Percentiles rank a stretch among this genome's conserved stretches.
Conservation (phyloP, 2,329 filamentous ascomycete species). For the Falciphora oryzae region DNA sequence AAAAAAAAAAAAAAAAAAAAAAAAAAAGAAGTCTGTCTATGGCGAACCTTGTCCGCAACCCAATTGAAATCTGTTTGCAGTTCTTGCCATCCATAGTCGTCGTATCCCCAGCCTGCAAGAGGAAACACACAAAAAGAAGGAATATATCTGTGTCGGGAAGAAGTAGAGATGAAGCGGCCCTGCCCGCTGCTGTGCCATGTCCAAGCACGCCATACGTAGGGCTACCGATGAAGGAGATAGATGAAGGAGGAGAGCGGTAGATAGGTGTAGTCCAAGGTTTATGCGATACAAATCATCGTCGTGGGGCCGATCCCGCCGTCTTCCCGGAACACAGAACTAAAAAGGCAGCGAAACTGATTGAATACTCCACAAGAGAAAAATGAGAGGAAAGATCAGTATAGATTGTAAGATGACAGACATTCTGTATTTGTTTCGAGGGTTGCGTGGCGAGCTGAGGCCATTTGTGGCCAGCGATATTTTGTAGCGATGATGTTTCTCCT, state of each 20-base stretch:
- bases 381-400: background rate
- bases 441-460: background rate
- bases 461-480: too few relatives aligned
- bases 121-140: background rate
- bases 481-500: too few relatives aligned
- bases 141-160: background rate
- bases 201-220: background rate
- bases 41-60: conserved; percentile 5
- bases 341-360: background rate
- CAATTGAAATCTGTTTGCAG: background rate
- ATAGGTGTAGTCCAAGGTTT: background rate
- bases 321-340: background rate
- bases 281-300: background rate
- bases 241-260: background rate
- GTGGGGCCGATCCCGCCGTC: background rate
- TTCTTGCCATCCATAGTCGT: conserved; percentile 5
- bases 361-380: background rate
- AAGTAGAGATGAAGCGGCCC: background rate
- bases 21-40: conserved; percentile 25
- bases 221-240: background rate
- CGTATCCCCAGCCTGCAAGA: background rate
- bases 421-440: background rate
- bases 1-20: conserved; percentile 17
- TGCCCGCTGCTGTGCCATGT: background rate
- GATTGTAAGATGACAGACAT: background rate